These are phyloP conservation scores for Neurospora tetraspora DNA, from an alignment of 495 filamentous ascomycete genomes.

Conservation along the genomic window DNA sequence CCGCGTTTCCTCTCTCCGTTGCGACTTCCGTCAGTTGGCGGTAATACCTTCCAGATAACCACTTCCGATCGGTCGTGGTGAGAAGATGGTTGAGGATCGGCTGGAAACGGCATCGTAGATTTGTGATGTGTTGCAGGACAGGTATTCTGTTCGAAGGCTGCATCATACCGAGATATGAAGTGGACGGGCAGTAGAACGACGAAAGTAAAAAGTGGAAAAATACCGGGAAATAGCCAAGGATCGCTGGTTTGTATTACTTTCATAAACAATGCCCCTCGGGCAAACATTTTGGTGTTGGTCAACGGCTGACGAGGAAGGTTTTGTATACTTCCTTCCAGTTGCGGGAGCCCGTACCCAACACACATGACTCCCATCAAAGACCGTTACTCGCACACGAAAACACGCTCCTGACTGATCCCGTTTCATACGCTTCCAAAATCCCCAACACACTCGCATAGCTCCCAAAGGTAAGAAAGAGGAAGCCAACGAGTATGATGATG, in stretches of 20 bases:
- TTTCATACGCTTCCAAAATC: slow-evolving; percentile 50
- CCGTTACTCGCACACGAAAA: slow-evolving; percentile 59
- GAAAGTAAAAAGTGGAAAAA: background rate
- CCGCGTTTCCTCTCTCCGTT: background rate
- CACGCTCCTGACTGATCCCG: slow-evolving; percentile 43
- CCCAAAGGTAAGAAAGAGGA: slow-evolving; percentile 66
- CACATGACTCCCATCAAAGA: slow-evolving; percentile 15
- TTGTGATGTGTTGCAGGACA: background rate
- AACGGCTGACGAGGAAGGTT: background rate
- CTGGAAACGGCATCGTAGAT: background rate
- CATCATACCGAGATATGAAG: background rate
- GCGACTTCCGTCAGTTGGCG: background rate
- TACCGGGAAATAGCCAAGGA: background rate
- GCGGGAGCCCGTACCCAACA: background rate
- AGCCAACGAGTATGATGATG: slow-evolving; percentile 55
- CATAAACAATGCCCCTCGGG: background rate
- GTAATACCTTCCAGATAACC: background rate
- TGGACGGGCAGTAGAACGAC: background rate
- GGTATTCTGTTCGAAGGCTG: background rate
- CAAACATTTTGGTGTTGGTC: background rate
- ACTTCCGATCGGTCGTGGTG: background rate
- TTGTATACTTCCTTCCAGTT: background rate
- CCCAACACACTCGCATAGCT: slow-evolving; percentile 70
- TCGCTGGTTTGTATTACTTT: background rate
- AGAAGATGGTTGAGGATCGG: background rate